Evolutionary conservation across 495 filamentous ascomycete genomes (phyloP).

Genomic region (Ramalina intermedia): DNA sequence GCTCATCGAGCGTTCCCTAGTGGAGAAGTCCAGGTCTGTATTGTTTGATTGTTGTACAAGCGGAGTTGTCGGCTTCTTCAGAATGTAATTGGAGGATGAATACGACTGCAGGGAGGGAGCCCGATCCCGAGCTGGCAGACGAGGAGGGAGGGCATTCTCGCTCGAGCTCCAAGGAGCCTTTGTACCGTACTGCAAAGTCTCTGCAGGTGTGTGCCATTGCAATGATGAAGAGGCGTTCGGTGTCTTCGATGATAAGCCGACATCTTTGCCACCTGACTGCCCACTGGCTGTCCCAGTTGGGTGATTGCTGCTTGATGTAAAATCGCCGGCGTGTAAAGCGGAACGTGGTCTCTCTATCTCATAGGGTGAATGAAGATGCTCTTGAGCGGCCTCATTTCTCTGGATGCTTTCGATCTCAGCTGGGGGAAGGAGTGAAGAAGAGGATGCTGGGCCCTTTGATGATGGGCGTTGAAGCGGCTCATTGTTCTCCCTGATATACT

Average conservation of each 20-base stretch:
- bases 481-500: constrained; percentile 14
- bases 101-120: constrained; percentile 60
- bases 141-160: too few species aligned
- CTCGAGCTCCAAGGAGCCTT: too few species aligned
- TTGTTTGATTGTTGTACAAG: constrained; percentile 82
- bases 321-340: constrained; percentile 80
- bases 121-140: constrained; percentile 14
- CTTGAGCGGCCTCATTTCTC: not conserved
- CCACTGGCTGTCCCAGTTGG: too few species aligned
- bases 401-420: constrained; percentile 10
- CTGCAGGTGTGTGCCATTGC: constrained; percentile 29
- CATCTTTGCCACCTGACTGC: too few species aligned
- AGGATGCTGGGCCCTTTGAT: not conserved
- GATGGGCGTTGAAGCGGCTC: constrained; percentile 5
- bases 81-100: constrained; percentile 68
- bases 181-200: too few species aligned
- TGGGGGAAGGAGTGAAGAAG: constrained; percentile 17
- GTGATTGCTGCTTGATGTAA: constrained; percentile 34
- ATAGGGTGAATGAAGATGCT: constrained; percentile 25
- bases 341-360: constrained; percentile 75
- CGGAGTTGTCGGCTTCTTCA: constrained; percentile 83
- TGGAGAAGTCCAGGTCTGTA: constrained; percentile 60
- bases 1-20: constrained; percentile 21
- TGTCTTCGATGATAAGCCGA: too few species aligned
- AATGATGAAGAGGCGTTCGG: constrained; percentile 19